phyloP scores from a whole-genome alignment of 768 basidiomycete species.

The Hypholoma fasciculare region DNA sequence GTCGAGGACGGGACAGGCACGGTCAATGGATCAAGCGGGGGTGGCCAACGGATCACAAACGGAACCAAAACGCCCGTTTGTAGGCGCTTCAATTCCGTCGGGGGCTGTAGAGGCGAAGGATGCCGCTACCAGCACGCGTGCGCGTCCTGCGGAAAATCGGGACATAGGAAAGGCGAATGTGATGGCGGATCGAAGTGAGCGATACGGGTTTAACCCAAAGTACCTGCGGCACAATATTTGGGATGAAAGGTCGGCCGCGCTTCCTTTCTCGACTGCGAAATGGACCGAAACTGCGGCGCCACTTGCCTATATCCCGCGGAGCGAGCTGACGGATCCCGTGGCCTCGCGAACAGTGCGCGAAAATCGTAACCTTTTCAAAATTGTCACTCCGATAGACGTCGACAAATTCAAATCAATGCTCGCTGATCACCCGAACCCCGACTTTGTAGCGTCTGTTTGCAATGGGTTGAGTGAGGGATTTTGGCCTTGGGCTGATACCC shows the following conservation, averaged over 20 bases:
- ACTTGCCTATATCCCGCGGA: constrained; percentile 9
- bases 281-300: constrained; percentile 17
- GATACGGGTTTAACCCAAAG: not conserved
- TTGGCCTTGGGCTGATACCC: constrained; percentile 41
- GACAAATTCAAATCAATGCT: constrained; percentile 14
- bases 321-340: constrained; percentile 11
- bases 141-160: not conserved
- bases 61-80: too few relatives aligned
- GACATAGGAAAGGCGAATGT: not conserved
- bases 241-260: too few relatives aligned
- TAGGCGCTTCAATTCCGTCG: too few relatives aligned
- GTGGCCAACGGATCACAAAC: too few relatives aligned
- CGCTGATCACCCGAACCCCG: constrained; percentile 38
- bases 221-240: constrained; percentile 14
- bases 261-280: constrained; percentile 4
- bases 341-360: constrained; percentile 22
- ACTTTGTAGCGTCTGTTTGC: constrained; percentile 35
- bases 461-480: constrained; percentile 34
- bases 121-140: not conserved
- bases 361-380: constrained; percentile 31
- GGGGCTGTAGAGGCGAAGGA: too few relatives aligned
- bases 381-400: constrained; percentile 29
- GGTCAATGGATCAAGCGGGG: too few relatives aligned
- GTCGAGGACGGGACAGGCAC: too few relatives aligned
- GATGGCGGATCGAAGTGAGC: not conserved